A percentile compares a stretch with the other conserved stretches of the same genome.
phyloP scores from a whole-genome alignment of 371 early-diverging fungal species.

The Vittaforma corneae region DNA sequence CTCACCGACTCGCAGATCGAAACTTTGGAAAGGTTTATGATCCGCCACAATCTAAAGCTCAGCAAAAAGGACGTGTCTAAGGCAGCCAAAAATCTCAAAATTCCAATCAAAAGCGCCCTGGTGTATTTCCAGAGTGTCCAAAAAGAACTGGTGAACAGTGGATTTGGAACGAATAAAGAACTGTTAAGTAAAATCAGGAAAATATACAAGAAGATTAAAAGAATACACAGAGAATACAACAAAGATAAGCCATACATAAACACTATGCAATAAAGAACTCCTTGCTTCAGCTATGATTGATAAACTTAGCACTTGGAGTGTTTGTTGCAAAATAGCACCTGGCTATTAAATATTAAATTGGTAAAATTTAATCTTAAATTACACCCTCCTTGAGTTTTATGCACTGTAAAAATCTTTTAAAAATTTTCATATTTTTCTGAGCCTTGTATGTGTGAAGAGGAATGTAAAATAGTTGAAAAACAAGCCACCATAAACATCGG shows the following conservation, averaged over 20 bases:
- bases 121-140: no score
- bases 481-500: slow-evolving; percentile 90
- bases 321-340: background rate
- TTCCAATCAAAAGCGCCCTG: slow-evolving; percentile 45
- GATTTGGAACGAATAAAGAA: no score
- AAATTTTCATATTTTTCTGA: background rate
- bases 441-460: background rate
- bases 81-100: slow-evolving; percentile 39
- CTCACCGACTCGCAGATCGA: slow-evolving; percentile 35
- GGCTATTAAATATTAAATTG: background rate
- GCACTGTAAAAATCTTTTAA: background rate
- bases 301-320: slow-evolving; percentile 11
- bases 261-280: no score
- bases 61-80: slow-evolving; percentile 47
- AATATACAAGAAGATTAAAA: no score
- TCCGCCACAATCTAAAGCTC: slow-evolving; percentile 33
- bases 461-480: slow-evolving; percentile 19
- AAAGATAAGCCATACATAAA: no score
- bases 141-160: no score
- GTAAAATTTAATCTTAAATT: background rate
- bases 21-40: slow-evolving; percentile 44
- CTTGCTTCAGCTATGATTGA: no score
- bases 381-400: background rate
- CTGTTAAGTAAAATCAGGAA: no score
- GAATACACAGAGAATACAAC: no score